Evolutionary conservation across 257 asterid species (phyloP), one percentile per base, ranked within the genome.

Genomic region (Salvia miltiorrhiza): DNA sequence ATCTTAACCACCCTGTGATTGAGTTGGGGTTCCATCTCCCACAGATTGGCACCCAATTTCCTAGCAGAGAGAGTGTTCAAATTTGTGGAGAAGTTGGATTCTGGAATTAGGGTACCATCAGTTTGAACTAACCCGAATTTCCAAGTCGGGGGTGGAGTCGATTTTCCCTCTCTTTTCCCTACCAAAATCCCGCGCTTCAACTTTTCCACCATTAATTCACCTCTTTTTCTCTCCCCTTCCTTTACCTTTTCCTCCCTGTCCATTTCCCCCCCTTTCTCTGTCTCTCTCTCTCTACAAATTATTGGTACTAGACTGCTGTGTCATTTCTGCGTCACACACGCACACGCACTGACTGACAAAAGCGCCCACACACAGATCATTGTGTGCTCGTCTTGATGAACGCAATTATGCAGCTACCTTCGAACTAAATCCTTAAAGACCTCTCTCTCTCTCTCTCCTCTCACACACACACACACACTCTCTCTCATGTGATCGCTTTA

Each of bases 111-210:
- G 63, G 88, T 81, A 14, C 87, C 88, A 73, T 89, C 93, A 33
- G 69, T 60, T 70, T 81, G 86, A 69, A 80, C 50, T 73, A 82
- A 39, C 52, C 90, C 96, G 65, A 82, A 80, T 79, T 79, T 87
- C 98, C 98, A 90, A 40, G 84, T 73, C 16, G 90, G 85, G 14
- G 95, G 77, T 9, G 96, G 98, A 48, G 98, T 88, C 17, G 81
- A 83, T 63, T 73, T 88, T 65, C 87, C 89, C 80, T 80, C 92
- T 64, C 84, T 92, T 85, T 86, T 84, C 74, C 89, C 87, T 58
- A 76, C 78, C 73, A 82, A 80, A 79, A 77, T 69, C 81, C 92
- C 90, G 69, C 81, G 76, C 78, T 78, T 86, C 88, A 85, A 82
- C 88, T 81, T 85, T 74, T 74, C 70, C 65, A 71, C 80, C 80